These are phyloP conservation scores for Erodium trifolium DNA, from an alignment of 441 rosid species.

Conservation along the genomic window DNA sequence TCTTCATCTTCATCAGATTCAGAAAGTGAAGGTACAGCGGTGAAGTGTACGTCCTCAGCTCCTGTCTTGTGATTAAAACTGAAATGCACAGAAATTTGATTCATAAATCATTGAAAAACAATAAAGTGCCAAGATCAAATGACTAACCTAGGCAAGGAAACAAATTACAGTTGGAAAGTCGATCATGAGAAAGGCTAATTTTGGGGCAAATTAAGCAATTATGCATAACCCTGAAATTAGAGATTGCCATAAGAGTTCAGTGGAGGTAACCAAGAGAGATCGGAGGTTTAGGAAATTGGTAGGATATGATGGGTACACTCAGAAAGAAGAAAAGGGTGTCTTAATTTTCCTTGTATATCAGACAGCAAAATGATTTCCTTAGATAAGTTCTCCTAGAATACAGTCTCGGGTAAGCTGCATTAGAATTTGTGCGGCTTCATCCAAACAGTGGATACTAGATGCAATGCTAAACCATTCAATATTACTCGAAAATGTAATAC, in stretches of 20 bases:
- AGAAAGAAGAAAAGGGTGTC: not conserved
- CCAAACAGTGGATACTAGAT: too few species aligned
- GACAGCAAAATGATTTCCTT: constrained; percentile 3
- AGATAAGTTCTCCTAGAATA: not conserved
- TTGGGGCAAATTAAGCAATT: not conserved
- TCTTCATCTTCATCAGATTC: constrained; percentile 35
- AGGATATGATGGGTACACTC: not conserved
- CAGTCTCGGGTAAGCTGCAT: not conserved
- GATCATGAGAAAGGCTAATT: not conserved
- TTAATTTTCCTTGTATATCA: not conserved
- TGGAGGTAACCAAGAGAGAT: not conserved
- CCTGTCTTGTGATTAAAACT: constrained; percentile 94
- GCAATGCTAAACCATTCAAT: too few species aligned
- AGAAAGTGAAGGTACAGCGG: constrained; percentile 36
- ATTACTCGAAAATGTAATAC: not conserved
- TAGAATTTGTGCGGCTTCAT: not conserved
- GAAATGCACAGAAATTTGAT: constrained; percentile 14
- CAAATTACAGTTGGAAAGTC: not conserved
- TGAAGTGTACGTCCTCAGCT: constrained; percentile 79
- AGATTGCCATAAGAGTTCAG: not conserved
- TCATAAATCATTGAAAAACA: constrained; percentile 1
- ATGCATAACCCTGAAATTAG: not conserved
- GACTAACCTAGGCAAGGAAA: not conserved
- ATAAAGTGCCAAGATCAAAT: not conserved
- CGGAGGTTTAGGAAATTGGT: not conserved